phyloP scores from a whole-genome alignment of 208 protist species.

The Porcisia hertigi region DNA sequence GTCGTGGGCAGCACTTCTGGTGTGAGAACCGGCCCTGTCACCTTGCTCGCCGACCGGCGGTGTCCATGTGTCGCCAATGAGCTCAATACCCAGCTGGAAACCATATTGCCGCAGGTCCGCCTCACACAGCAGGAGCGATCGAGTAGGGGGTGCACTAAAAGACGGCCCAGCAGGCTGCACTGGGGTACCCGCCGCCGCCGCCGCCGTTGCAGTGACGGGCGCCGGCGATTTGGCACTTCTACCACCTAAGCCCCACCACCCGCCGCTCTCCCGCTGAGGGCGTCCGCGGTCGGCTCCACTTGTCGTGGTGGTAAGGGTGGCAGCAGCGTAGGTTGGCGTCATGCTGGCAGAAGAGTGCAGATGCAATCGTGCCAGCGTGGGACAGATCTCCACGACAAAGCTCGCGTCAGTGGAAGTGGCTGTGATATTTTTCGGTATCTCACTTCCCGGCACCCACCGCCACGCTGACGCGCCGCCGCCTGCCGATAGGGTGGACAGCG shows the following conservation, averaged over 20 bases:
- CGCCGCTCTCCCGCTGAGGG: neutral
- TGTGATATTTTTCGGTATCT: neutral
- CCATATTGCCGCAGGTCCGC: slow-evolving; percentile 56
- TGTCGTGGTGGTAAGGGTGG: neutral
- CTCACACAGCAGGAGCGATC: slow-evolving; percentile 81
- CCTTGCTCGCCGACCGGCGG: slow-evolving; percentile 29
- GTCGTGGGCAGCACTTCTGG: neutral
- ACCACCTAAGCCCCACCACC: slow-evolving; percentile 12
- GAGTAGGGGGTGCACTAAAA: slow-evolving; percentile 29
- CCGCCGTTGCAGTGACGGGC: neutral
- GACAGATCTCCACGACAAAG: slow-evolving; percentile 70
- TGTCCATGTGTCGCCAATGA: slow-evolving; percentile 84
- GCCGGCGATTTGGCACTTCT: neutral
- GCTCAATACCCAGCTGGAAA: slow-evolving; percentile 81
- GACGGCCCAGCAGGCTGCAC: neutral
- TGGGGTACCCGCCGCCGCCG: neutral
- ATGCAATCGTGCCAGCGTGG: slow-evolving; percentile 81
- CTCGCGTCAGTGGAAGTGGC: slow-evolving; percentile 36
- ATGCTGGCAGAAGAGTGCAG: slow-evolving; percentile 39
- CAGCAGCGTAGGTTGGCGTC: neutral
- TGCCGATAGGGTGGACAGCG: neutral
- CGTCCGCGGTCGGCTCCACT: neutral
- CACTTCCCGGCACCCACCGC: neutral
- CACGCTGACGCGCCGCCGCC: neutral
- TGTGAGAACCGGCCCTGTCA: neutral